phyloP scores from a whole-genome alignment of 176 grass and related monocot species.

The Juncus effusus region DNA sequence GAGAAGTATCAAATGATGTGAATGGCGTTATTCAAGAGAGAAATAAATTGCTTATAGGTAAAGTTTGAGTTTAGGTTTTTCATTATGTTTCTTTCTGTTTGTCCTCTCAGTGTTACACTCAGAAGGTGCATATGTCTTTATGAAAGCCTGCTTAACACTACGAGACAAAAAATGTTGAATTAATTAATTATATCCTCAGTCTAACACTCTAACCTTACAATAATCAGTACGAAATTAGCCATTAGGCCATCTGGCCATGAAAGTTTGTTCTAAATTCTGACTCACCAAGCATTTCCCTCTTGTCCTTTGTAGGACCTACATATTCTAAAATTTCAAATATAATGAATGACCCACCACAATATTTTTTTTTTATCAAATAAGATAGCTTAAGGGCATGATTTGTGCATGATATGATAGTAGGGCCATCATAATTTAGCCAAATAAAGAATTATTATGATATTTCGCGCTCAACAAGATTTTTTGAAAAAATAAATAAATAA shows the following conservation, averaged over 20 bases:
- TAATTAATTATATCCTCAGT: neutral
- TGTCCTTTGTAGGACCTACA: conserved; percentile 27
- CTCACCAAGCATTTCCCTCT: conserved; percentile 21
- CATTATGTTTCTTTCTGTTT: conserved; percentile 10
- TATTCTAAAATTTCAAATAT: conserved; percentile 28
- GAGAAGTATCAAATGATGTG: conserved; percentile 31
- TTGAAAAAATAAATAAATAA: too few relatives aligned
- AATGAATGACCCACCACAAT: neutral
- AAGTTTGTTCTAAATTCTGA: neutral
- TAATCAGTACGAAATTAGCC: too few relatives aligned
- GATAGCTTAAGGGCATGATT: conserved; percentile 20
- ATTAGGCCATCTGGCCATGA: neutral
- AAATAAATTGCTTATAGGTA: conserved; percentile 30
- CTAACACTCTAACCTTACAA: too few relatives aligned
- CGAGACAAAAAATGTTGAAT: conserved; percentile 31
- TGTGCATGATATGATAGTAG: conserved; percentile 18
- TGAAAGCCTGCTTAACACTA: conserved; percentile 20
- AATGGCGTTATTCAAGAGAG: conserved; percentile 18
- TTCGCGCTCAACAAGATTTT: too few relatives aligned
- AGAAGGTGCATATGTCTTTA: conserved; percentile 26
- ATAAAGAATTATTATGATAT: too few relatives aligned
- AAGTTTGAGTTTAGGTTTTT: conserved; percentile 26
- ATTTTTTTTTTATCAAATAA: neutral
- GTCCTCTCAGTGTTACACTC: conserved; percentile 23
- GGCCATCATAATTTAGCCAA: neutral